Conservation (phyloP, 2,329 filamentous ascomycete species). For the Fusarium compactum region DNA sequence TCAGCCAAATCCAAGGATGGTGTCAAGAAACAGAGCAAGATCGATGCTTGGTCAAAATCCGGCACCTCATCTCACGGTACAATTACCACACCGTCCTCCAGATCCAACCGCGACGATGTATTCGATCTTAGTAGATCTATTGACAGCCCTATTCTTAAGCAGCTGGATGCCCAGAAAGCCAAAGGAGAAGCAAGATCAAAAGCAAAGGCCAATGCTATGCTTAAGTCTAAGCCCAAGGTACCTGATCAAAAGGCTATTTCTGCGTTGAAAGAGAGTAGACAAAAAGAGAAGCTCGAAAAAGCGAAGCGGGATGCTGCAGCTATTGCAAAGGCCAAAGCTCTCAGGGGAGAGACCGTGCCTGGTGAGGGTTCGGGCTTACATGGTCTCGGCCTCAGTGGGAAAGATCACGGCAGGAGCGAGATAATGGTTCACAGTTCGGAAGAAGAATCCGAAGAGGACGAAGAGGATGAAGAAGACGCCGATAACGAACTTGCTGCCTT, state of each 20-base stretch:
- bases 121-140: slow-evolving; percentile 60
- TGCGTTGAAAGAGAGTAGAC: slow-evolving; percentile 76
- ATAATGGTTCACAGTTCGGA: slow-evolving; percentile 92
- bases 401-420: slow-evolving; percentile 84
- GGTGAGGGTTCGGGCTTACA: slow-evolving; percentile 84
- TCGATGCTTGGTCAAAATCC: slow-evolving; percentile 73
- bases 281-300: slow-evolving; percentile 79
- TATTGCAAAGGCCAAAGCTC: slow-evolving; percentile 73
- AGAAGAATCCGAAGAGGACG: slow-evolving; percentile 77
- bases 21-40: slow-evolving; percentile 67
- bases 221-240: slow-evolving; percentile 49
- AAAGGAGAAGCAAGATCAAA: slow-evolving; percentile 48
- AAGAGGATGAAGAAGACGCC: slow-evolving; percentile 66
- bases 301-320: slow-evolving; percentile 77
- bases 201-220: slow-evolving; percentile 48
- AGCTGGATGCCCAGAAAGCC: slow-evolving; percentile 57
- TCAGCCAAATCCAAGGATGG: slow-evolving; percentile 48
- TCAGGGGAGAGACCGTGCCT: slow-evolving; percentile 55
- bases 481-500: slow-evolving; percentile 64
- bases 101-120: slow-evolving; percentile 61
- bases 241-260: slow-evolving; percentile 55
- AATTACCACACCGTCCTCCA: slow-evolving; percentile 42
- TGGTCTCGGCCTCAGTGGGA: slow-evolving; percentile 78
- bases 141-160: slow-evolving; percentile 62
- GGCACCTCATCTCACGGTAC: slow-evolving; percentile 48